Conservation (phyloP, 371 early-diverging fungal genomes). For the Rhizopus delemar region DNA sequence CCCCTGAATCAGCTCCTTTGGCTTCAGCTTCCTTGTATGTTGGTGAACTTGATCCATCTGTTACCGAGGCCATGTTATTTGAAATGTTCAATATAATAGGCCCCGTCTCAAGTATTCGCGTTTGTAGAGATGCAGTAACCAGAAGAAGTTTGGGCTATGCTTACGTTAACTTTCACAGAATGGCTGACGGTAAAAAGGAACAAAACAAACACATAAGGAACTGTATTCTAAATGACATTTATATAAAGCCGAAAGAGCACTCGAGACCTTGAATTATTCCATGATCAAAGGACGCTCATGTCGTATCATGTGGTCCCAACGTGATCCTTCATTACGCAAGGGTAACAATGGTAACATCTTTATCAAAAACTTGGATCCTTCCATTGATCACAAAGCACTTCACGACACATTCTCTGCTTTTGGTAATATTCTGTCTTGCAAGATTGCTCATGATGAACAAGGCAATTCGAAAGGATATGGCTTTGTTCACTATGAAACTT, state of each 20-base stretch:
- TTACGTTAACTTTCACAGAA: conserved; percentile 93
- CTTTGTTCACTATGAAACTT: conserved; percentile 93
- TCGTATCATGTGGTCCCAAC: conserved; percentile 99
- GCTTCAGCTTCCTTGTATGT: conserved; percentile 82
- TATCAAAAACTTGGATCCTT: conserved; percentile 97
- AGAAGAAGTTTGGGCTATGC: conserved; percentile 96
- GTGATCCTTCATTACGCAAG: conserved; percentile 93
- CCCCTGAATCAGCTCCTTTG: conserved; percentile 32
- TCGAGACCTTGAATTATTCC: conserved; percentile 93
- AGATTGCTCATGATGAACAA: conserved; percentile 81
- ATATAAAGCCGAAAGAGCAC: conserved; percentile 78
- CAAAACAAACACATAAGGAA: background rate
- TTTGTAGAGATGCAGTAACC: conserved; percentile 96
- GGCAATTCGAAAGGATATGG: conserved; percentile 90
- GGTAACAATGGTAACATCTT: conserved; percentile 97
- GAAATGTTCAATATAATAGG: conserved; percentile 95
- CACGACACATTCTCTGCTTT: conserved; percentile 95
- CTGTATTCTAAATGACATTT: background rate
- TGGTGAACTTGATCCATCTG: conserved; percentile 88
- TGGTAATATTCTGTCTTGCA: conserved; percentile 92
- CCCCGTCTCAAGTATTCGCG: conserved; percentile 95
- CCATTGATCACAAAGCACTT: conserved; percentile 94
- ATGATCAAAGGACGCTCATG: conserved; percentile 90
- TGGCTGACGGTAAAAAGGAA: conserved; percentile 60
- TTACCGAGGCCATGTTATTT: conserved; percentile 95